Evolutionary conservation across 1,284 basidiomycete species (phyloP).

Genomic region (Wolfiporia cocos): DNA sequence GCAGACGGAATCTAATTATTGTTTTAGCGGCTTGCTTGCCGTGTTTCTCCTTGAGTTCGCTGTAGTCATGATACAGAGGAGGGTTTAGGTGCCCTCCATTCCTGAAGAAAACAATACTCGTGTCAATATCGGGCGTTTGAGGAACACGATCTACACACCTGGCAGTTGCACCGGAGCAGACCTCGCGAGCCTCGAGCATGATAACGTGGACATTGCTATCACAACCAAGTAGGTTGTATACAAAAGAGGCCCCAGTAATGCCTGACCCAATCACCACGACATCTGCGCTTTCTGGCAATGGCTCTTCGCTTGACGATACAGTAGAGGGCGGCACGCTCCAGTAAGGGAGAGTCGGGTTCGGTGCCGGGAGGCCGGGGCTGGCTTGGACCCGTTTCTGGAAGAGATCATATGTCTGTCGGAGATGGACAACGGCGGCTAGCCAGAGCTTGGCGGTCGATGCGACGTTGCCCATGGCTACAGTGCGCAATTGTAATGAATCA

Average conservation of each 20-base stretch:
- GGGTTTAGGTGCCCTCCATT: slow-evolving; percentile 72
- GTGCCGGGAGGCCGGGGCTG: slow-evolving; percentile 54
- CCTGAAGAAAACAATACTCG: too few relatives aligned
- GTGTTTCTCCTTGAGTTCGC: slow-evolving; percentile 37
- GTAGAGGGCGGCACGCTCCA: slow-evolving; percentile 53
- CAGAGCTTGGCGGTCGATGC: slow-evolving; percentile 21
- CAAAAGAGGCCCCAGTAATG: slow-evolving; percentile 59
- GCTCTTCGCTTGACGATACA: slow-evolving; percentile 35
- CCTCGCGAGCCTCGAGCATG: slow-evolving; percentile 65
- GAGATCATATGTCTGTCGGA: slow-evolving; percentile 17
- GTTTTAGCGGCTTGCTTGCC: slow-evolving; percentile 43
- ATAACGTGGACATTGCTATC: slow-evolving; percentile 36
- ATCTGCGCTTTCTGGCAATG: slow-evolving; percentile 48
- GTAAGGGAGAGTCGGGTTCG: slow-evolving; percentile 46
- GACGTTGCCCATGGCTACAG: slow-evolving; percentile 23
- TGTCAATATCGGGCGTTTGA: too few relatives aligned
- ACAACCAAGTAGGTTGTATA: slow-evolving; percentile 43
- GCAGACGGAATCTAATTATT: slow-evolving; percentile 54
- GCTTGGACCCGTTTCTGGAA: slow-evolving; percentile 23
- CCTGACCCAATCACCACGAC: slow-evolving; percentile 67
- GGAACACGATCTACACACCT: slow-evolving; percentile 33
- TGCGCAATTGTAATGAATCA: too few relatives aligned
- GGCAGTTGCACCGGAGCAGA: slow-evolving; percentile 66
- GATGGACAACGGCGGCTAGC: slow-evolving; percentile 14
- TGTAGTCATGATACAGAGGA: slow-evolving; percentile 54